Evolutionary conservation across 352 stramenopile genomes (phyloP).

Genomic region (Peronospora farinosa): DNA sequence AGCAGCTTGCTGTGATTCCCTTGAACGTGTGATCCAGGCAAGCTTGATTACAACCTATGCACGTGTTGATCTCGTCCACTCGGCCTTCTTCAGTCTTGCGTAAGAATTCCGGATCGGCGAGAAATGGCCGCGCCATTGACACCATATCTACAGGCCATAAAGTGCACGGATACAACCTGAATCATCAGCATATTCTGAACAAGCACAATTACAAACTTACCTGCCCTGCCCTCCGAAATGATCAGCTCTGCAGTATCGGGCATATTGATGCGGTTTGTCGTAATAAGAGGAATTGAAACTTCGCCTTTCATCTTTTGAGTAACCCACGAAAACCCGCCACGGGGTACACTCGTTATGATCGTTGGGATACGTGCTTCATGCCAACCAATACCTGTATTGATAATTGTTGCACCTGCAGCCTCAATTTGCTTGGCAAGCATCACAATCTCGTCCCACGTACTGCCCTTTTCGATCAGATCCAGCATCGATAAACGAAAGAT

Average conservation of each 20-base stretch:
- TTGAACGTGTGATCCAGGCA: slow-evolving; percentile 98
- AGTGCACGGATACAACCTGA: background rate
- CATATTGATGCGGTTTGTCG: slow-evolving; percentile 97
- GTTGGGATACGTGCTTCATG: slow-evolving; percentile 96
- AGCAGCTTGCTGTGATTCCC: slow-evolving; percentile 89
- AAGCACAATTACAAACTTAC: slow-evolving; percentile 5
- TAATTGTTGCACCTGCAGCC: slow-evolving; percentile 90
- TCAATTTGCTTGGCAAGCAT: slow-evolving; percentile 89
- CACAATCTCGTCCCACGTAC: slow-evolving; percentile 84
- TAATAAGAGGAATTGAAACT: slow-evolving; percentile 90
- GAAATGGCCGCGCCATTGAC: slow-evolving; percentile 88
- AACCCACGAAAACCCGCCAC: slow-evolving; percentile 91
- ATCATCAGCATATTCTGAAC: background rate
- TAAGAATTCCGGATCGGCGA: slow-evolving; percentile 93
- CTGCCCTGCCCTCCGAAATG: slow-evolving; percentile 73
- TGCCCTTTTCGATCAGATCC: slow-evolving; percentile 91
- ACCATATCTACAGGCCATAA: slow-evolving; percentile 51
- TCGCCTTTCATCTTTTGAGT: slow-evolving; percentile 88
- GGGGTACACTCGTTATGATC: slow-evolving; percentile 94
- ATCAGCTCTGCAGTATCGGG: slow-evolving; percentile 87
- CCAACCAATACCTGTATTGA: slow-evolving; percentile 99
- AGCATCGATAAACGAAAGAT: slow-evolving; percentile 96
- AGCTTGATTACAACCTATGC: slow-evolving; percentile 94
- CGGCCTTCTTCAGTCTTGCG: slow-evolving; percentile 86
- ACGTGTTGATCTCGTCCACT: slow-evolving; percentile 96